phyloP scores from a whole-genome alignment of 352 stramenopile species.

The Vaucheria bursata region DNA sequence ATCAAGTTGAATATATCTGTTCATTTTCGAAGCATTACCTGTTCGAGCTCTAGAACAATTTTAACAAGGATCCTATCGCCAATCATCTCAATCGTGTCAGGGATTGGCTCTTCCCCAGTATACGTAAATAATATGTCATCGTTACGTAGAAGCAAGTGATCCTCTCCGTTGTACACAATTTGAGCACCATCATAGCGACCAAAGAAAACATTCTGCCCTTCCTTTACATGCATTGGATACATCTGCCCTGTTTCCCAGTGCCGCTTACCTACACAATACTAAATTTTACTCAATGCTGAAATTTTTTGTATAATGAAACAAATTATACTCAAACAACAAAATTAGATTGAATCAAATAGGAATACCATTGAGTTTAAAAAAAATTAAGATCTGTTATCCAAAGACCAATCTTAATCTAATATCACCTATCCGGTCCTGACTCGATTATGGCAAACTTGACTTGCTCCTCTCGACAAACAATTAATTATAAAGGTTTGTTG shows the following conservation, averaged over 20 bases:
- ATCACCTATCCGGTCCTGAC: too few relatives aligned
- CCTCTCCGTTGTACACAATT: slow-evolving; percentile 56
- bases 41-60: slow-evolving; percentile 52
- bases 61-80: slow-evolving; percentile 59
- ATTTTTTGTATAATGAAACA: not conserved
- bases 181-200: slow-evolving; percentile 60
- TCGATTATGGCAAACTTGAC: too few relatives aligned
- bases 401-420: too few relatives aligned
- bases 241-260: slow-evolving; percentile 59
- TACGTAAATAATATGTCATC: slow-evolving; percentile 62
- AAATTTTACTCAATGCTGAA: slow-evolving; percentile 11
- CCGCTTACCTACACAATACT: too few relatives aligned
- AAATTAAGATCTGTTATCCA: too few relatives aligned
- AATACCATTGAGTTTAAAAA: too few relatives aligned
- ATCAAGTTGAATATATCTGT: too few relatives aligned
- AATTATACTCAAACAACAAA: not conserved
- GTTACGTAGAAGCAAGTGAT: slow-evolving; percentile 62
- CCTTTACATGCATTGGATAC: slow-evolving; percentile 54
- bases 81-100: slow-evolving; percentile 32
- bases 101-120: slow-evolving; percentile 49
- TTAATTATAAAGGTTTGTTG: too few relatives aligned
- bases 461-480: too few relatives aligned
- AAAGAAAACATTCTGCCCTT: slow-evolving; percentile 55
- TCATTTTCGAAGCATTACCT: too few relatives aligned
- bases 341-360: too few relatives aligned